phyloP scores from a whole-genome alignment of 768 basidiomycete genomes.

The Symmetrospora coprosmae region DNA sequence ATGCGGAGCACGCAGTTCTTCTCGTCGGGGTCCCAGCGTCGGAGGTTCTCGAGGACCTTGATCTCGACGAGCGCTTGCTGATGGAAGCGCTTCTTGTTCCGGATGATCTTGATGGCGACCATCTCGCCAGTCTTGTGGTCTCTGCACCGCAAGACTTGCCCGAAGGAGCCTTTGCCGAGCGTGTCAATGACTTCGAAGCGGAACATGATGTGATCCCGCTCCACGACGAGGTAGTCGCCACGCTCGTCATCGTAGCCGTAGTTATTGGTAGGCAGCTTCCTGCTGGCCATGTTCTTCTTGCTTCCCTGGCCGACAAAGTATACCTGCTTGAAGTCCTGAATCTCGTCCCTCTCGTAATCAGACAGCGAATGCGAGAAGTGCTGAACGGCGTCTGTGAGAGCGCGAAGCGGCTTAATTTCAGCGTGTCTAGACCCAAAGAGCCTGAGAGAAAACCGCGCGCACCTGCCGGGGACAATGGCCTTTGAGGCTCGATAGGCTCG shows the following conservation, averaged over 20 bases:
- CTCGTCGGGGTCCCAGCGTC: conserved; percentile 96
- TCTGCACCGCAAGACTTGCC: conserved; percentile 86
- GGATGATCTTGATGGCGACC: conserved; percentile 98
- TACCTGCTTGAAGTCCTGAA: conserved; percentile 68
- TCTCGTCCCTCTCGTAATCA: conserved; percentile 77
- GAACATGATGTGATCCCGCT: conserved; percentile 83
- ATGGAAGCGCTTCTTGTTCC: conserved; percentile 98
- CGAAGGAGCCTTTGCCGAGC: conserved; percentile 95
- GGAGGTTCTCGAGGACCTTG: conserved; percentile 88
- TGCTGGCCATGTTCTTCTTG: conserved; percentile 66
- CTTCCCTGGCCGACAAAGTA: conserved; percentile 68
- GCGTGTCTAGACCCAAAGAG: too few relatives aligned
- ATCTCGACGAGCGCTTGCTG: conserved; percentile 98
- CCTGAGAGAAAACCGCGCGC: conserved; percentile 33
- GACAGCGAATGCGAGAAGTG: conserved; percentile 53
- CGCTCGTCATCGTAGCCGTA: conserved; percentile 95
- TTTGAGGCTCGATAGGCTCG: conserved; percentile 61
- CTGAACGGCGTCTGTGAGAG: conserved; percentile 35
- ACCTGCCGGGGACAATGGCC: conserved; percentile 58
- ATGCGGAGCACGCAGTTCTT: conserved; percentile 95
- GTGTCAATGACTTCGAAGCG: conserved; percentile 90
- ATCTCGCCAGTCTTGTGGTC: conserved; percentile 89
- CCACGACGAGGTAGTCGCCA: conserved; percentile 83
- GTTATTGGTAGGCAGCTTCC: conserved; percentile 64
- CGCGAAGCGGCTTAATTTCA: neutral